A percentile compares a stretch with the other conserved stretches of the same genome.
phyloP scores from a whole-genome alignment of 371 early-diverging fungal species.

The Capillidium heterosporum region DNA sequence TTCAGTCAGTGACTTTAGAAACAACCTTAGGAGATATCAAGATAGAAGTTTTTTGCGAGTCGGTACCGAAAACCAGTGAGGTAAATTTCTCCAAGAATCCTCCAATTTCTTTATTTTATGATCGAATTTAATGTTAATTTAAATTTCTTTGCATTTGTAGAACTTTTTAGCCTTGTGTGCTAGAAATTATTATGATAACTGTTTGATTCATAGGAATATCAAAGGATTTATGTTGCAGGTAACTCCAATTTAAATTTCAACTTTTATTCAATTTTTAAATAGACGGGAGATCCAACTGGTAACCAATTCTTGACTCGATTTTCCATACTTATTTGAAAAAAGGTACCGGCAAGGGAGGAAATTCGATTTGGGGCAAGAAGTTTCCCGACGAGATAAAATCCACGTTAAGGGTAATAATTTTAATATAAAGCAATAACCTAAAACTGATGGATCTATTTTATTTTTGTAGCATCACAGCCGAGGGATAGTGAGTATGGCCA shows the following conservation, averaged over 20 bases:
- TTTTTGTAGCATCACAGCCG: slow-evolving; percentile 15
- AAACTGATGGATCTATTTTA: not conserved
- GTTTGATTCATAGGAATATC: slow-evolving; percentile 71
- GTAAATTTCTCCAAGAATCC: too few species aligned
- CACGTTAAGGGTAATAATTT: slow-evolving; percentile 1
- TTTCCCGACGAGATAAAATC: not conserved
- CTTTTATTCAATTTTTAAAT: not conserved
- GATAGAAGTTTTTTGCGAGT: slow-evolving; percentile 61
- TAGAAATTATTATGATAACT: slow-evolving; percentile 77
- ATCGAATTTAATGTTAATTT: not conserved
- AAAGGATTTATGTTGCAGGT: slow-evolving; percentile 81
- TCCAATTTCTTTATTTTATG: too few species aligned
- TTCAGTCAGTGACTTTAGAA: slow-evolving; percentile 58
- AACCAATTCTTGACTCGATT: not conserved
- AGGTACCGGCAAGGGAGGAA: not conserved
- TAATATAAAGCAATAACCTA: not conserved
- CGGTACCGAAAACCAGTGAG: slow-evolving; percentile 68
- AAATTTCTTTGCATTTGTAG: slow-evolving; percentile 14
- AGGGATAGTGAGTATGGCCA: slow-evolving; percentile 88
- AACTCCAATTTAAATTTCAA: not conserved
- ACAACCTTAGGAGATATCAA: slow-evolving; percentile 89
- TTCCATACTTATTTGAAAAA: not conserved
- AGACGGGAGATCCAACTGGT: slow-evolving; percentile 10
- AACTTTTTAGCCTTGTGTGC: slow-evolving; percentile 93
- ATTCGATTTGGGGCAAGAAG: not conserved